Conservation (phyloP, 1,139 yeast species). For the Candida dubliniensis region DNA sequence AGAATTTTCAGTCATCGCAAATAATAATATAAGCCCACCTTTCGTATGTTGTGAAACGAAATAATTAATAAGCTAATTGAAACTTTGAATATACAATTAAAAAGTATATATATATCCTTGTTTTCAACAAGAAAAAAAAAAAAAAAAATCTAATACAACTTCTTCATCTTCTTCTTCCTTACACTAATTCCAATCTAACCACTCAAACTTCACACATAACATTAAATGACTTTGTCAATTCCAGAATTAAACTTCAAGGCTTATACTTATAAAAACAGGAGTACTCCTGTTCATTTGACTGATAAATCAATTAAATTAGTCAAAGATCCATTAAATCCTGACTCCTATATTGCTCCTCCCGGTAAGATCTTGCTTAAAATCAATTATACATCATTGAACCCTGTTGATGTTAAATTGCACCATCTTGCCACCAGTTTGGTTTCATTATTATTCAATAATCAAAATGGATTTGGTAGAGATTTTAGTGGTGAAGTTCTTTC, state of each 20-base stretch:
- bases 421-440: conserved; percentile 25
- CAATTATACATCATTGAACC: conserved; percentile 61
- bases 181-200: not conserved
- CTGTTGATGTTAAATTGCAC: conserved; percentile 60
- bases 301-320: conserved; percentile 16
- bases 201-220: not conserved
- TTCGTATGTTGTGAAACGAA: too few species aligned
- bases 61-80: too few species aligned
- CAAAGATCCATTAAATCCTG: conserved; percentile 24
- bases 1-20: too few species aligned
- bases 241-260: conserved; percentile 20
- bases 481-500: conserved; percentile 63
- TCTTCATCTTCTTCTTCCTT: not conserved
- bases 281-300: conserved; percentile 15
- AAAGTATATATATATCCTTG: too few species aligned
- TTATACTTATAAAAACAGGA: conserved; percentile 16
- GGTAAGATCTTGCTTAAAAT: conserved; percentile 59
- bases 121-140: too few species aligned
- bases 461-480: conserved; percentile 62
- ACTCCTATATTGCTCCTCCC: conserved; percentile 37
- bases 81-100: too few species aligned
- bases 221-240: conserved; percentile 18
- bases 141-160: not conserved
- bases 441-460: conserved; percentile 1
- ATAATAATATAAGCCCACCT: too few species aligned